Conservation (phyloP, 768 basidiomycete species). For the Gymnopilus dilepis region DNA sequence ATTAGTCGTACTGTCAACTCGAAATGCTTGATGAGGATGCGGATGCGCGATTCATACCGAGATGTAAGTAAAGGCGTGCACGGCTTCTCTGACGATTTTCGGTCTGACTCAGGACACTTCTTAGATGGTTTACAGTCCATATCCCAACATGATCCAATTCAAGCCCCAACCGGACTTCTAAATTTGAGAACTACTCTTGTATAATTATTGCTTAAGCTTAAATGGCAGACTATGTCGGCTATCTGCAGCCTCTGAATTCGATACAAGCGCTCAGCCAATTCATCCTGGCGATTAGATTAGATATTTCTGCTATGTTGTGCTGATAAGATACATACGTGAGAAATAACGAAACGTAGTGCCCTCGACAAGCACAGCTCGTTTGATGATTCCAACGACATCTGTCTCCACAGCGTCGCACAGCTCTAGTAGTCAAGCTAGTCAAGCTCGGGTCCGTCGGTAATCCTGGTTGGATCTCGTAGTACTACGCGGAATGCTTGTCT, state of each 20-base stretch:
- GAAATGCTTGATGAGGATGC: slow-evolving; percentile 65
- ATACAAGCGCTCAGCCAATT: too few species aligned
- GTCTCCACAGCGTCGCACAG: slow-evolving; percentile 17
- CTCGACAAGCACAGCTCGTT: background rate
- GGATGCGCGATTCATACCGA: slow-evolving; percentile 58
- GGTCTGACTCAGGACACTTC: slow-evolving; percentile 3
- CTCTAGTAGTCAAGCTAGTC: slow-evolving; percentile 3
- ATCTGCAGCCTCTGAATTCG: too few species aligned
- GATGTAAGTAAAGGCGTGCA: slow-evolving; percentile 45
- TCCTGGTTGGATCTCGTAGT: background rate
- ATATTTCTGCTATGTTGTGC: background rate
- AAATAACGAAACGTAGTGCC: background rate
- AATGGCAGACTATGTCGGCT: background rate
- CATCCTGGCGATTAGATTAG: background rate
- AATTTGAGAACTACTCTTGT: background rate
- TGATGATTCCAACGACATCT: background rate
- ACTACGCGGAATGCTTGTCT: background rate
- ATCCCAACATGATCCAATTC: slow-evolving; percentile 61
- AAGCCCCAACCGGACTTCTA: slow-evolving; percentile 27
- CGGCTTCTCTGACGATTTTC: background rate
- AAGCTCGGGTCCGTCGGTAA: background rate
- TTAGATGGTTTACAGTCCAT: slow-evolving; percentile 57
- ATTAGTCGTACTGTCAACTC: slow-evolving; percentile 47
- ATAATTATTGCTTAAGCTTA: background rate
- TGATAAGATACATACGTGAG: background rate